Conservation (phyloP, 1,284 basidiomycete genomes). For the Blastosporella zonata region DNA sequence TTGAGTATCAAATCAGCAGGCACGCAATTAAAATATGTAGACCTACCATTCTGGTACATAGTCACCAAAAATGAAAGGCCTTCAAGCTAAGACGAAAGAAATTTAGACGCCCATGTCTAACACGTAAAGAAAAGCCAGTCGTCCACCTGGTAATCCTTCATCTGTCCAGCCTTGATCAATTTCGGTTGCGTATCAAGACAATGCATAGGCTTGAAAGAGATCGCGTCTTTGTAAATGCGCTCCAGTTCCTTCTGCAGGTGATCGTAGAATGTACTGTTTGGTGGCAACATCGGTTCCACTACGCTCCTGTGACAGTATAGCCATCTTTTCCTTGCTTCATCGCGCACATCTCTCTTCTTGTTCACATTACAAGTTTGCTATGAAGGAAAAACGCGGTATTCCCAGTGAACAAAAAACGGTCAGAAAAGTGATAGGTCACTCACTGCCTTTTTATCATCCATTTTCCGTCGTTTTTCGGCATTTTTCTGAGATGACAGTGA, state of each 20-base stretch:
- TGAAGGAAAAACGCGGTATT: not conserved
- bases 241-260: constrained; percentile 24
- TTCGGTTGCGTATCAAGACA: constrained; percentile 43
- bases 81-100: constrained; percentile 33
- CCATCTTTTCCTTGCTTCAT: constrained; percentile 39
- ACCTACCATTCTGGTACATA: constrained; percentile 55
- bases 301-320: constrained; percentile 35
- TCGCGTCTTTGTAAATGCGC: constrained; percentile 4
- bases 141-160: constrained; percentile 59
- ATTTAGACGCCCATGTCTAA: not conserved
- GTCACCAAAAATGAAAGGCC: constrained; percentile 52
- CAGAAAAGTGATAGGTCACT: constrained; percentile 10
- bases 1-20: constrained; percentile 5
- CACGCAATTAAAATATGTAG: not conserved
- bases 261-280: constrained; percentile 31
- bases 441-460: constrained; percentile 38
- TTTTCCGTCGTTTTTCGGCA: constrained; percentile 32
- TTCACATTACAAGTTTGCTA: constrained; percentile 36
- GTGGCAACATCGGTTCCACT: constrained; percentile 41
- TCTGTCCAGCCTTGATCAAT: constrained; percentile 42
- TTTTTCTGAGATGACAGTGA: constrained; percentile 5
- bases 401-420: not conserved
- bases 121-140: not conserved
- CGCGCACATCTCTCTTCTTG: constrained; percentile 31
- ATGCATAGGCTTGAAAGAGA: constrained; percentile 36